These are phyloP conservation scores for Metschnikowia cerradonensis DNA, from an alignment of 805 yeast species.

Conservation along the genomic window DNA sequence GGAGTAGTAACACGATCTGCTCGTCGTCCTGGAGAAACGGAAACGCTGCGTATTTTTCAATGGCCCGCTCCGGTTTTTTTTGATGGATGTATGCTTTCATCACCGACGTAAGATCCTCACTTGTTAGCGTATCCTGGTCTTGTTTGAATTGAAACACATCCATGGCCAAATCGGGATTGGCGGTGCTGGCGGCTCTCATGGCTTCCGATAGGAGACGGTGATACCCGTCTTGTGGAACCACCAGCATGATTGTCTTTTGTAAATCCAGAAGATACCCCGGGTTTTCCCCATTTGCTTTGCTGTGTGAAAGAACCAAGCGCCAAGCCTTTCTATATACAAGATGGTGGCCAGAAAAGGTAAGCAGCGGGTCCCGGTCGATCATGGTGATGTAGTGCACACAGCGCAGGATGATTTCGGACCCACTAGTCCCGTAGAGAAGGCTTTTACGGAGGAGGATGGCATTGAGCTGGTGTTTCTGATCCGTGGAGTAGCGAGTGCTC, in stretches of 20 bases:
- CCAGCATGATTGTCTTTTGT: background rate
- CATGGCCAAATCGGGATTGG: background rate
- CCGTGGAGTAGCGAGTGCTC: conserved; percentile 8
- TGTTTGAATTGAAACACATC: background rate
- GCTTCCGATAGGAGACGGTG: background rate
- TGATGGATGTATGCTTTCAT: conserved; percentile 28
- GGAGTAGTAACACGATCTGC: conserved; percentile 47
- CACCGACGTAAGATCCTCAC: conserved; percentile 25
- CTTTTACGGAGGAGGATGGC: conserved; percentile 16
- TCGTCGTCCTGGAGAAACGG: conserved; percentile 42
- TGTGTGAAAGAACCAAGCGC: conserved; percentile 11
- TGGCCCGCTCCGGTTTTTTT: conserved; percentile 20
- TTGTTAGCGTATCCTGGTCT: background rate
- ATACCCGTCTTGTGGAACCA: background rate
- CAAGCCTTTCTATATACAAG: conserved; percentile 19
- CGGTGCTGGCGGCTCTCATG: background rate
- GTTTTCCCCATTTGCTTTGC: background rate
- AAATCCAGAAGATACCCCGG: background rate
- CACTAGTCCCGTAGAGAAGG: conserved; percentile 14
- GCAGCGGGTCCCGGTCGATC: conserved; percentile 21
- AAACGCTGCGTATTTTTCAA: conserved; percentile 29
- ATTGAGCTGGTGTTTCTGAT: conserved; percentile 20
- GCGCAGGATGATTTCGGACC: conserved; percentile 6
- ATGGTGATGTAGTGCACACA: conserved; percentile 17
- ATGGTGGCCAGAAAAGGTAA: conserved; percentile 8